Base-by-base conservation (phyloP, 495 filamentous ascomycete genomes). In the Lasiosphaeria miniovina region DNA sequence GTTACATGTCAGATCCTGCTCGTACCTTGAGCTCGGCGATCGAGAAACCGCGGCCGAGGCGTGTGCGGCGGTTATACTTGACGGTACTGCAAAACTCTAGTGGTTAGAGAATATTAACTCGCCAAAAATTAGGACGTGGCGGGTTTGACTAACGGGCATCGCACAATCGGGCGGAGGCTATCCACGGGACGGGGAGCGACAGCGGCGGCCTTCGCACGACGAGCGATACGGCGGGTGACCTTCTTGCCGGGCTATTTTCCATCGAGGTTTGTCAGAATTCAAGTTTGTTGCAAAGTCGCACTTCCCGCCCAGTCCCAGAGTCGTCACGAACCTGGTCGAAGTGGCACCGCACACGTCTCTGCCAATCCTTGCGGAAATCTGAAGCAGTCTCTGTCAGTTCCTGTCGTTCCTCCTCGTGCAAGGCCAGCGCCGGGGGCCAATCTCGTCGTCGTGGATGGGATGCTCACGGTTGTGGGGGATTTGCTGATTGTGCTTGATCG, bases 351-450 rank as follows among this genome's bases (percentile, higher is more conserved):
- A 98, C 94, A 81, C 94, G 92, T 79, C 90, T 89, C 80, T 96
- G 92, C 94, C 94, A 98, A 83, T 98, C 91, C 91, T 98, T 98
- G 84, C 91, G 94, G 91, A 98, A 98, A 80, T 98, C 90, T 93
- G 45, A 70, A 64, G 59, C 57, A 61, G 24, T 52, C 52, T 48
- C 49, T 50, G 69, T 72, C 62, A 68, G 62, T 64, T 62, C 43
- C 46, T 57, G 33, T 60, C 38, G 50, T 56, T 46, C 14, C 57
- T 40, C 55, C 54, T 50, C 54, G 34, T 46, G 55, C 49, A 54
- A 60, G 41, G 49, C 49, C 65, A 49, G 58, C 46, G 49, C 58
- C 43, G 60, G 48, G 55, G 15, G 48, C 64, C 60, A 62, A 66
- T 55, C 61, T 55, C 51, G 57, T 61, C 57, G 60, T 55, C 34